Conservation (phyloP, 228 moss, liverwort and hornwort genomes). For the Sphagnum fallax region DNA sequence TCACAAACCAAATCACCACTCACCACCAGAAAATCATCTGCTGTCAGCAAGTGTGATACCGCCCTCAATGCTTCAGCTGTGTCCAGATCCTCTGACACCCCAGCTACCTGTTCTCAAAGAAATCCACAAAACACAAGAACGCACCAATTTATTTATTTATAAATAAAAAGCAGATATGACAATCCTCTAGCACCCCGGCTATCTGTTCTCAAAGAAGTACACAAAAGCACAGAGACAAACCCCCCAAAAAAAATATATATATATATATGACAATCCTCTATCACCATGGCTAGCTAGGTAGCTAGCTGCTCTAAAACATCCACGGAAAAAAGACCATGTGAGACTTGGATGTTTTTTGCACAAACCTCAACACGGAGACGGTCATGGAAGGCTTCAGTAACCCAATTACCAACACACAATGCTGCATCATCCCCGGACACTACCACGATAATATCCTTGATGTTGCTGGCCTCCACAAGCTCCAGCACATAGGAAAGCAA, state of each 20-base stretch:
- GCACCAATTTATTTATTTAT: no score
- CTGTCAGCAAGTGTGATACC: slow-evolving; percentile 74
- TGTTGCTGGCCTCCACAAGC: slow-evolving; percentile 76
- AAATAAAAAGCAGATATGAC: no score
- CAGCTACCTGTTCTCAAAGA: slow-evolving; percentile 31
- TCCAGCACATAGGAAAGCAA: slow-evolving; percentile 80
- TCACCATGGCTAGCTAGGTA: no score
- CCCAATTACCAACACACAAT: slow-evolving; percentile 70
- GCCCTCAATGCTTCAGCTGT: slow-evolving; percentile 85
- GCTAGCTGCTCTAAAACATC: no score
- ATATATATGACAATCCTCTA: no score
- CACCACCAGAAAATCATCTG: slow-evolving; percentile 86
- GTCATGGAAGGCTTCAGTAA: slow-evolving; percentile 78
- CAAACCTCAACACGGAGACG: slow-evolving; percentile 64
- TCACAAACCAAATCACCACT: slow-evolving; percentile 87
- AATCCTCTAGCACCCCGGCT: no score
- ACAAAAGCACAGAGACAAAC: background rate
- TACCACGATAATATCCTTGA: slow-evolving; percentile 86
- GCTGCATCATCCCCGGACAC: slow-evolving; percentile 81
- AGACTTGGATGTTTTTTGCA: no score
- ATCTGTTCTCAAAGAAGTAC: background rate
- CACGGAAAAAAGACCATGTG: no score
- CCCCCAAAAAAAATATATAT: no score
- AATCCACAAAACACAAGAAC: no score
- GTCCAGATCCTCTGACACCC: slow-evolving; percentile 78